Evolutionary conservation across 2,329 filamentous ascomycete species (phyloP).

Genomic region (Rhynchosporium secalis): DNA sequence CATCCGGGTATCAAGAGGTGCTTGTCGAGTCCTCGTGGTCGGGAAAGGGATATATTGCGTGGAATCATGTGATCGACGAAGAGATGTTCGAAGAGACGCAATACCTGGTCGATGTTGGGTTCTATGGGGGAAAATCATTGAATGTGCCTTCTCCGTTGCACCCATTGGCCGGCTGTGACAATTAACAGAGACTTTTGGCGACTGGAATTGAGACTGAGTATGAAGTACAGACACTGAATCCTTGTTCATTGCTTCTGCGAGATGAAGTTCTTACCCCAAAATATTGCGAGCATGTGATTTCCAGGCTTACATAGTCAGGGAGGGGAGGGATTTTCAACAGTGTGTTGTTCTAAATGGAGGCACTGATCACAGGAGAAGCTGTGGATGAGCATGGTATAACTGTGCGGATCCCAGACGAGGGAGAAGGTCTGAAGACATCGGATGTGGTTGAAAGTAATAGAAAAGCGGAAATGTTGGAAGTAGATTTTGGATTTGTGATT

Average conservation of each 20-base stretch:
- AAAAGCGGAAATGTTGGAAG: constrained; percentile 44
- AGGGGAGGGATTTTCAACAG: constrained; percentile 59
- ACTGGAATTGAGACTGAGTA: no score
- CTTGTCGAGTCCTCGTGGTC: constrained; percentile 3
- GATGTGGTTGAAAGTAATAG: constrained; percentile 49
- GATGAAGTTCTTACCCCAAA: constrained; percentile 59
- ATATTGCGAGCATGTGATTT: constrained; percentile 60
- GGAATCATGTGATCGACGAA: constrained; percentile 60
- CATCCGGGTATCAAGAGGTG: constrained; percentile 9
- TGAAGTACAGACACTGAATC: constrained; percentile 51
- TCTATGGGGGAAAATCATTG: constrained; percentile 55
- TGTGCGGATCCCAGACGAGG: constrained; percentile 50
- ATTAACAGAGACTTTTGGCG: no score
- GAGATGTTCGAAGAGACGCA: constrained; percentile 50
- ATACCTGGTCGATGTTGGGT: constrained; percentile 60
- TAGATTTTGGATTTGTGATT: constrained; percentile 54
- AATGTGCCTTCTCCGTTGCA: constrained; percentile 28
- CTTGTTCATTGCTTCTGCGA: constrained; percentile 62
- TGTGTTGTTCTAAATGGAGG: constrained; percentile 55
- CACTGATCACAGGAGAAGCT: constrained; percentile 46
- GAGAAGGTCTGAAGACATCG: constrained; percentile 43
- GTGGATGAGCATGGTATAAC: constrained; percentile 53
- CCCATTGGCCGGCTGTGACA: background rate
- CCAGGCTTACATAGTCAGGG: constrained; percentile 54
- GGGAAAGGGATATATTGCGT: constrained; percentile 16